A percentile compares a stretch with the other conserved stretches of the same genome.
Conservation (phyloP, 805 yeast genomes). For the Candida yuanshanica region DNA sequence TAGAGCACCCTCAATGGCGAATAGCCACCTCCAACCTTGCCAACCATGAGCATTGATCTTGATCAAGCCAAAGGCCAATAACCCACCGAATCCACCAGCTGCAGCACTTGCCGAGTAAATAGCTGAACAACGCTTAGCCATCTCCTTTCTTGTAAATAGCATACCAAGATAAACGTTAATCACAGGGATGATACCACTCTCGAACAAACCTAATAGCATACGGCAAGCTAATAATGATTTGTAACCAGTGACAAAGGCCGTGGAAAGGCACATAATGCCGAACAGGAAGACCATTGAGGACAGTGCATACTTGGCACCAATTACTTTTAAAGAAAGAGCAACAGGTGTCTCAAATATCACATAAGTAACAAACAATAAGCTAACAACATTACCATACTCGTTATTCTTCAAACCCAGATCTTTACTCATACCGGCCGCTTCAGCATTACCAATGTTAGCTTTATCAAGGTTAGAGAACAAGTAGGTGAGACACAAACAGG, state of each 20-base stretch:
- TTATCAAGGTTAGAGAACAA: slow-evolving; percentile 46
- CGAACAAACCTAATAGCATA: slow-evolving; percentile 46
- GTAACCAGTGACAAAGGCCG: slow-evolving; percentile 37
- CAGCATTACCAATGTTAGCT: slow-evolving; percentile 56
- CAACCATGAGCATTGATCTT: slow-evolving; percentile 33
- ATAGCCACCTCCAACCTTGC: slow-evolving; percentile 47
- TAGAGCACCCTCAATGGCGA: slow-evolving; percentile 43
- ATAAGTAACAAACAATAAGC: slow-evolving; percentile 43
- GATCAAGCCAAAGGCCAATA: slow-evolving; percentile 41
- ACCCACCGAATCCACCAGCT: slow-evolving; percentile 54
- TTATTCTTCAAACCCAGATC: slow-evolving; percentile 33
- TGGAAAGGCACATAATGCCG: slow-evolving; percentile 38
- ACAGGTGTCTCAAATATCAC: slow-evolving; percentile 32
- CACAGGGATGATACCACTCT: slow-evolving; percentile 47
- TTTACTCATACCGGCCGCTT: slow-evolving; percentile 43
- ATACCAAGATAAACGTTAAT: slow-evolving; percentile 41
- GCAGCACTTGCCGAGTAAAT: slow-evolving; percentile 22
- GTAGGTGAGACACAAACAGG: slow-evolving; percentile 37
- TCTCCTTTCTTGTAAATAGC: slow-evolving; percentile 42
- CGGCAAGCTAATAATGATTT: slow-evolving; percentile 41
- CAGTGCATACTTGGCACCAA: slow-evolving; percentile 30
- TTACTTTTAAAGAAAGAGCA: slow-evolving; percentile 31
- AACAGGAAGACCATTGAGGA: slow-evolving; percentile 28
- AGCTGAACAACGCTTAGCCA: slow-evolving; percentile 36
- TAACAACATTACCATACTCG: slow-evolving; percentile 39